Conservation (phyloP, 345 rosid genomes). For the Syzygium oleosum region DNA sequence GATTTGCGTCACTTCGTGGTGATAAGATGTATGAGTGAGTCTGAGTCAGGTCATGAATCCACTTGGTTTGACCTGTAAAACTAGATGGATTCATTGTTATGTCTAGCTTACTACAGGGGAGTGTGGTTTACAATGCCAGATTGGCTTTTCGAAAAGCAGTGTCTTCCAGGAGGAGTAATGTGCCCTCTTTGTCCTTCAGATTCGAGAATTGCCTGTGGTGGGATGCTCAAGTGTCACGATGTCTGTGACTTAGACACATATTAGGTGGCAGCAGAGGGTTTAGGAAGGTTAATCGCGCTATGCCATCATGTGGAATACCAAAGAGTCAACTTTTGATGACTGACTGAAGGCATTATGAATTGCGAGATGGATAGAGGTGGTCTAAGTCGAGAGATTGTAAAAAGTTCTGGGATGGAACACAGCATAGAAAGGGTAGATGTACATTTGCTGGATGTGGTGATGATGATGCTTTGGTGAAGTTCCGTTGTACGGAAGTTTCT, state of each 20-base stretch:
- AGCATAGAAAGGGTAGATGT: background rate
- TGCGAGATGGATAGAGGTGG: background rate
- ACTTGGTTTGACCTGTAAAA: background rate
- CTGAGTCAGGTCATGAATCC: background rate
- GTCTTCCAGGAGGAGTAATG: background rate
- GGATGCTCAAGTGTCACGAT: background rate
- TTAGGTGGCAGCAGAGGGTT: background rate
- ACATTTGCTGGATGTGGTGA: background rate
- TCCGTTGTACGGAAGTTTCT: background rate
- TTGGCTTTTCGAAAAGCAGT: background rate
- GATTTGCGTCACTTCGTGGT: background rate
- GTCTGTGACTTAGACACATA: background rate
- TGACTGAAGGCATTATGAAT: background rate
- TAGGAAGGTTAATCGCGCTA: background rate
- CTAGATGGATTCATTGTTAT: background rate
- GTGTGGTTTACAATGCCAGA: background rate
- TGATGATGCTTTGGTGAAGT: background rate
- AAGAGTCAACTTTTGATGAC: background rate
- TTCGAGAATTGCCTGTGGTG: background rate
- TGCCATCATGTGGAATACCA: background rate
- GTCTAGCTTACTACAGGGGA: background rate
- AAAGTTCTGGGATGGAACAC: background rate
- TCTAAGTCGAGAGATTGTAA: background rate
- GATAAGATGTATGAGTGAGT: background rate
- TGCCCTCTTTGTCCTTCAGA: background rate